Evolutionary conservation across 208 protist species (phyloP), one percentile per base, ranked within the genome.

Genomic region (Acanthamoeba culbertsoni): DNA sequence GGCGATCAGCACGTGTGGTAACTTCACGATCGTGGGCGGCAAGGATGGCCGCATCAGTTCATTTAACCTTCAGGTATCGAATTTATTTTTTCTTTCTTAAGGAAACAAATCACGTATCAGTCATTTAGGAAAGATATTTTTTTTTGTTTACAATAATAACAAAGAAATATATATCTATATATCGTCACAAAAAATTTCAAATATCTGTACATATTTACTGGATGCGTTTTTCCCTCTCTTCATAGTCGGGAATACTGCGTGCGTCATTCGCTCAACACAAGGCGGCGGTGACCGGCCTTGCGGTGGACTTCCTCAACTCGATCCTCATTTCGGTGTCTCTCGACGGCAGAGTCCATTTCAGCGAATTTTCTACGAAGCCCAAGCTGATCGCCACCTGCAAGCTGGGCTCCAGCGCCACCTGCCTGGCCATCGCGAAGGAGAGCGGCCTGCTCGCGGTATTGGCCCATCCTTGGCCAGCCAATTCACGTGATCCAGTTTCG

Each of bases 1-100:
- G 57, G 86, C 48, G 5, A 55, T 95, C 0, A 86, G 57, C 40
- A 20, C 31, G 18, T 96, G 95, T 51, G 95, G 95, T 62, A 93
- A 96, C 55, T 95, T 93, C 20, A 84, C 26, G 8, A 73, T 95
- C 20, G n/a, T 95, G 6, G 95, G 95, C 37, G 46, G 31, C 2
- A 33, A 65, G 16, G 37, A 26, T 35, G 95, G 95, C 0, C 26
- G 37, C 5, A 33, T 96, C 8, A 26, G 5, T 0, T 94, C 88
- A 40, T 95, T 51, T 46, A 96, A 96, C 40, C 48, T 96, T 18
- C 95, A 96, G 86, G 65, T 57, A 33, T 84, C 77, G 20, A 31
- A 82, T 31, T 90, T 75, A 33, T 68, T 33, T 7, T 35, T 23
- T 18, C 51, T 59, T 14, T n/a, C 51, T 59, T n/a, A 59, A 14